Percentiles rank a stretch among this genome's conserved stretches.
Conservation (phyloP, 2,329 filamentous ascomycete genomes). For the Fusarium nanum region DNA sequence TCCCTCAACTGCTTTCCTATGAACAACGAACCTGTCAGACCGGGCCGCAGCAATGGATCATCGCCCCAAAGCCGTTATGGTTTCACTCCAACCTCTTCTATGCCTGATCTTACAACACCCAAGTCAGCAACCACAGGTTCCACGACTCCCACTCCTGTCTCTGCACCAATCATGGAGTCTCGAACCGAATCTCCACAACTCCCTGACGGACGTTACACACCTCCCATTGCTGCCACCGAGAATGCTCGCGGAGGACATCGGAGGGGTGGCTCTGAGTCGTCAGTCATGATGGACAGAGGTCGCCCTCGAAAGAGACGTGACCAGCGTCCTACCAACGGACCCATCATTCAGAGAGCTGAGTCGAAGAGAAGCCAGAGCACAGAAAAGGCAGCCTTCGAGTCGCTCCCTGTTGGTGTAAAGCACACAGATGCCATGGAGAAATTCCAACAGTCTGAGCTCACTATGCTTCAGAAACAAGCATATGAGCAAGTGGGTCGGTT, state of each 20-base stretch:
- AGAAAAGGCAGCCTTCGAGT: conserved; percentile 69
- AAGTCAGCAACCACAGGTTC: conserved; percentile 56
- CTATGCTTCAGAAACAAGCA: conserved; percentile 68
- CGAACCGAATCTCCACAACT: conserved; percentile 57
- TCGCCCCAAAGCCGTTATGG: conserved; percentile 57
- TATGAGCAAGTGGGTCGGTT: conserved; percentile 71
- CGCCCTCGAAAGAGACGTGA: conserved; percentile 68
- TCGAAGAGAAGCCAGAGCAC: conserved; percentile 61
- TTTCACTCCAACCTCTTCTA: conserved; percentile 51
- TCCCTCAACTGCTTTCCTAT: conserved; percentile 61
- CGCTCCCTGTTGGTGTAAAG: conserved; percentile 68
- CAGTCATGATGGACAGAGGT: conserved; percentile 67
- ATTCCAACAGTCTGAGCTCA: conserved; percentile 62
- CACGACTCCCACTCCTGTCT: conserved; percentile 61
- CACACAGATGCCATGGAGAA: conserved; percentile 63
- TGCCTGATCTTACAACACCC: conserved; percentile 56
- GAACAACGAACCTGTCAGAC: conserved; percentile 58
- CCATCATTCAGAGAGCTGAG: conserved; percentile 52
- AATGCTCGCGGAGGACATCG: conserved; percentile 54
- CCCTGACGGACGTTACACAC: conserved; percentile 54
- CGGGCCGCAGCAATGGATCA: conserved; percentile 60
- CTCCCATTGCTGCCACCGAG: conserved; percentile 43
- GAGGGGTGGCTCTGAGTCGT: conserved; percentile 67
- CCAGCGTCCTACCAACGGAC: conserved; percentile 53
- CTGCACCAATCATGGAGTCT: conserved; percentile 58